Base-by-base conservation (phyloP, 2,329 filamentous ascomycete genomes). In the Pseudogymnoascus sp. region DNA sequence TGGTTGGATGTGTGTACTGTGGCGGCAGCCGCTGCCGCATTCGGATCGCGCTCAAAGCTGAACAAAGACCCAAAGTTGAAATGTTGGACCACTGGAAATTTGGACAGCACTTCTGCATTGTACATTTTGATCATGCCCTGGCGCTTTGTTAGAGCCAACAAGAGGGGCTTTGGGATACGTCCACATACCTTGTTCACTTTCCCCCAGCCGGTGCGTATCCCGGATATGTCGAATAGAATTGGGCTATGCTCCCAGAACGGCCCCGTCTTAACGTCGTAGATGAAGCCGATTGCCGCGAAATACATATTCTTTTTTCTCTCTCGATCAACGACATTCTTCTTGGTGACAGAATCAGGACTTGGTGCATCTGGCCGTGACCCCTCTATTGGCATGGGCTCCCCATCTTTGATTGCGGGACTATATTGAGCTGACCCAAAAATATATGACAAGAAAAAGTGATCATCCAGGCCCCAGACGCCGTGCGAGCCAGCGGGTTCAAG, bases 41-140 rank as follows among this genome's bases (percentile, higher is more conserved):
- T 77, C 0, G 87, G 87, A 71, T 92, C 87, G 56, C 74, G 76
- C 1, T 90, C 86, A 88, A 89, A 93, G 38, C 82, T 84, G 72
- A 93, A 91, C n/a, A 95, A 77, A 5, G 86, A 88, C 26, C 90
- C 90, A 68, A 95, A 93, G 2, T 82, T 84, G 68, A 95, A 97
- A 76, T 99, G 95, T 76, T 99, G 95, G n/a, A 99, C 91, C 2
- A 99, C 95, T 2, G 95, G 95, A 72, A 97, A 97, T 75, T 99
- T 99, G 40, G 90, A 91, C 13, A 99, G 80, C 2, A 99, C 95
- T 78, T 99, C 95, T 16, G 91, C 95, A 68, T 96, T 92, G 78
- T 93, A 99, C 95, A 99, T 99, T 77, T 97, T 99, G 71, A 99
- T 86, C 95, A 59, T 97, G 61, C 95, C 95, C 87, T 89, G 65